A percentile compares a stretch with the other conserved stretches of the same genome.
These are phyloP conservation scores for Canavalia gladiata DNA, from an alignment of 306 rosid species.

Conservation along the genomic window DNA sequence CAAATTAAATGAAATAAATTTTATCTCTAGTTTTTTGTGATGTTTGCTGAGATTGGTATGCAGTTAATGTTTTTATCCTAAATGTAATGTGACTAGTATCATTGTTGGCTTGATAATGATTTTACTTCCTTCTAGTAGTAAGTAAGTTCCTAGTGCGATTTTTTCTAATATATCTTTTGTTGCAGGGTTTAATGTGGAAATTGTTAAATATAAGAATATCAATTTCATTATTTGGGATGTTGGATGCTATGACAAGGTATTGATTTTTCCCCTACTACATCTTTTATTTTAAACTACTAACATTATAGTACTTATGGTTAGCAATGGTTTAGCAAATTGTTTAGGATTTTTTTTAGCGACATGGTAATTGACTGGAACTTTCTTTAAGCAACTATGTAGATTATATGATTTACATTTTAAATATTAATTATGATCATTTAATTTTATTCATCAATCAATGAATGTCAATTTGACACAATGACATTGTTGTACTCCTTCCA, in stretches of 20 bases:
- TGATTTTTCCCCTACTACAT: neutral
- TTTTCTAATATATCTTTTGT: slow-evolving; percentile 40
- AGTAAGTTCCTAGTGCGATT: neutral
- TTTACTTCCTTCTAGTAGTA: neutral
- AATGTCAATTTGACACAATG: neutral
- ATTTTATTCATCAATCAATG: slow-evolving; percentile 1
- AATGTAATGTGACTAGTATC: neutral
- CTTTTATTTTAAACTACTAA: neutral
- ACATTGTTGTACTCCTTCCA: neutral
- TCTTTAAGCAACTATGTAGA: neutral
- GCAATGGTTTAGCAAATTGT: neutral
- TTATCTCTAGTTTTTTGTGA: neutral
- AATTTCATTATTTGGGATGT: slow-evolving; percentile 99
- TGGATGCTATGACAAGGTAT: slow-evolving; percentile 94
- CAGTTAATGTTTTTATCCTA: neutral
- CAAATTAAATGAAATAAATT: neutral
- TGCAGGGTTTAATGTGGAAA: slow-evolving; percentile 94
- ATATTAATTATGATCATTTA: neutral
- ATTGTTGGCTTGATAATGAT: neutral
- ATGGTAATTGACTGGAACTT: neutral
- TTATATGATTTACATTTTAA: slow-evolving; percentile 5
- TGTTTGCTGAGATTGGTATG: neutral
- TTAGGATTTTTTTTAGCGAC: neutral
- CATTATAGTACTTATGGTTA: neutral
- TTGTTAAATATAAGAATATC: slow-evolving; percentile 89